These are phyloP conservation scores for Tetradesmus lagerheimii DNA, from an alignment of 139 green algal genomes.

Conservation along the genomic window DNA sequence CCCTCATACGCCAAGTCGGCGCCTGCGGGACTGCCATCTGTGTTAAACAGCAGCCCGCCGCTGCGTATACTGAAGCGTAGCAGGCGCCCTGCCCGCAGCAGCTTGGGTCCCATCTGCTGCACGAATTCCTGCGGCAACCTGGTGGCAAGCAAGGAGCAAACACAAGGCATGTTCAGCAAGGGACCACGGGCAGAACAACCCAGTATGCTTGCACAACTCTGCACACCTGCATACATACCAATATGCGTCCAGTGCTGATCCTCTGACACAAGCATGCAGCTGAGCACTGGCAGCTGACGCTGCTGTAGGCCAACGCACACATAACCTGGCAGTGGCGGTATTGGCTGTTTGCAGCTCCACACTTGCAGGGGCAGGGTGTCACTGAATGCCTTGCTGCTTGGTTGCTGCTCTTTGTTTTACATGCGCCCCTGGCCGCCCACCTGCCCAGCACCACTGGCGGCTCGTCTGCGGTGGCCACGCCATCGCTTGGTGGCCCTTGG, in stretches of 20 bases:
- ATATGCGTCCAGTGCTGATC: background rate
- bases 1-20: constrained; percentile 80
- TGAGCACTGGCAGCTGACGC: no score
- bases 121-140: constrained; percentile 29
- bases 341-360: no score
- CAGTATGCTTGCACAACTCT: background rate
- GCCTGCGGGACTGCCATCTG: constrained; percentile 64
- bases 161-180: no score
- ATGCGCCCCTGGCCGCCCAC: constrained; percentile 32
- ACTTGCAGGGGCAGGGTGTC: no score
- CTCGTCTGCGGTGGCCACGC: constrained; percentile 81
- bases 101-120: constrained; percentile 12
- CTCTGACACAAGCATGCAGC: background rate
- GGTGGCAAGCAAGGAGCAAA: background rate
- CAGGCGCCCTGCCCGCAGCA: constrained; percentile 64
- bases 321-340: no score
- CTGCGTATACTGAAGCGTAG: constrained; percentile 79
- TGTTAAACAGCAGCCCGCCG: constrained; percentile 54
- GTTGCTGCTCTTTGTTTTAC: no score
- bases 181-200: no score
- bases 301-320: no score
- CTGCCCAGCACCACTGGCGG: constrained; percentile 80
- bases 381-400: background rate
- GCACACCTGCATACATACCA: background rate
- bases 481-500: constrained; percentile 54